phyloP scores from a whole-genome alignment of 1,139 yeast species.

The Lodderomyces beijingensis region DNA sequence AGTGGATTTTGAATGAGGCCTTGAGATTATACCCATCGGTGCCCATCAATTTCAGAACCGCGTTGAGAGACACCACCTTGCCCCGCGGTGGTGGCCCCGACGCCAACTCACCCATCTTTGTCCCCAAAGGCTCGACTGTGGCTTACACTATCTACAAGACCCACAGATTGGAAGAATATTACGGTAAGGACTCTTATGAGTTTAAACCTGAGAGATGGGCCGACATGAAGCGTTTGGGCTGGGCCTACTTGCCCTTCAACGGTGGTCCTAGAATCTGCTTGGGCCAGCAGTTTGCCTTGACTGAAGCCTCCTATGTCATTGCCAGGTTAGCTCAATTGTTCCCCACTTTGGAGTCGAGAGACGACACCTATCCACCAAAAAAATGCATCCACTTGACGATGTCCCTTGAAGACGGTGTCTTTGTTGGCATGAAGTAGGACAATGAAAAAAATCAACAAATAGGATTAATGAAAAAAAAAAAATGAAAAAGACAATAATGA shows the following conservation, averaged over 20 bases:
- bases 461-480: too few species aligned
- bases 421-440: conserved; percentile 15
- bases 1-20: conserved; percentile 45
- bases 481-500: too few species aligned
- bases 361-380: conserved; percentile 27
- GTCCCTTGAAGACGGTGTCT: conserved; percentile 23
- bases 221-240: conserved; percentile 35
- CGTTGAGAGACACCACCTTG: conserved; percentile 39
- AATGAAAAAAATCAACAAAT: too few species aligned
- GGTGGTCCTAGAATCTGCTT: conserved; percentile 63
- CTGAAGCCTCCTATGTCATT: conserved; percentile 49
- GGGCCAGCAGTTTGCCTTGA: conserved; percentile 59
- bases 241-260: conserved; percentile 56
- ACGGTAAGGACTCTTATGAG: conserved; percentile 45
- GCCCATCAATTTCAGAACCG: conserved; percentile 45
- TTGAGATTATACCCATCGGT: conserved; percentile 55
- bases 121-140: conserved; percentile 44
- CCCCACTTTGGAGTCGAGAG: conserved; percentile 26
- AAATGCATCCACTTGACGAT: conserved; percentile 30
- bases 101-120: conserved; percentile 37
- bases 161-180: conserved; percentile 41
- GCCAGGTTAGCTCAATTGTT: conserved; percentile 42
- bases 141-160: conserved; percentile 41
- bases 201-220: conserved; percentile 53
- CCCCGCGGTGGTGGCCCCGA: conserved; percentile 51